A percentile compares a stretch with the other conserved stretches of the same genome.
These are phyloP conservation scores for Barnettozyma siamensis DNA, from an alignment of 805 yeast species.

Conservation along the genomic window DNA sequence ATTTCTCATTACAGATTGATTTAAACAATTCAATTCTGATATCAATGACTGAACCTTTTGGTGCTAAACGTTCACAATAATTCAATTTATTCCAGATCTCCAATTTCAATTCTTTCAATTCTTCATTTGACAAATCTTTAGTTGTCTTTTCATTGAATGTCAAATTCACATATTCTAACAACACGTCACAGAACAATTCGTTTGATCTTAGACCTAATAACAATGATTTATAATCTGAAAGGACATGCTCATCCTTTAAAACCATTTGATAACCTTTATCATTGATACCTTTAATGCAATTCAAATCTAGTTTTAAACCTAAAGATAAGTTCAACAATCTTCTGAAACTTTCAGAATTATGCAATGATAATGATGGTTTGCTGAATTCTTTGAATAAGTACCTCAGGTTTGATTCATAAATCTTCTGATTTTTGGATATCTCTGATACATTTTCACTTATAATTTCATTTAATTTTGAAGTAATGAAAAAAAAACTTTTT, in stretches of 20 bases:
- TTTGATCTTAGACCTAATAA: conserved; percentile 25
- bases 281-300: conserved; percentile 20
- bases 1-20: conserved; percentile 25
- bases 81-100: conserved; percentile 23
- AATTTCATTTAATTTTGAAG: conserved; percentile 10
- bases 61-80: conserved; percentile 22
- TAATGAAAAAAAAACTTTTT: conserved; percentile 8
- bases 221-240: conserved; percentile 20
- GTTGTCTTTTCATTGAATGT: conserved; percentile 17
- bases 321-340: conserved; percentile 22
- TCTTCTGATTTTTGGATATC: conserved; percentile 20
- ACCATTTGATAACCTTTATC: conserved; percentile 23
- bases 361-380: conserved; percentile 7
- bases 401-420: conserved; percentile 19
- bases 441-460: conserved; percentile 15
- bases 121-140: conserved; percentile 16
- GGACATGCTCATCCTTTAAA: conserved; percentile 20
- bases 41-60: conserved; percentile 23
- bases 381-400: conserved; percentile 23
- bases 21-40: conserved; percentile 25
- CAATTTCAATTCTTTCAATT: conserved; percentile 19
- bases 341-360: conserved; percentile 18
- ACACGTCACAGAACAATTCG: conserved; percentile 25
- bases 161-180: conserved; percentile 22
- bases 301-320: conserved; percentile 14